These are phyloP conservation scores for Claviceps fusiformis DNA, from an alignment of 2,329 filamentous ascomycete genomes.

Conservation along the genomic window DNA sequence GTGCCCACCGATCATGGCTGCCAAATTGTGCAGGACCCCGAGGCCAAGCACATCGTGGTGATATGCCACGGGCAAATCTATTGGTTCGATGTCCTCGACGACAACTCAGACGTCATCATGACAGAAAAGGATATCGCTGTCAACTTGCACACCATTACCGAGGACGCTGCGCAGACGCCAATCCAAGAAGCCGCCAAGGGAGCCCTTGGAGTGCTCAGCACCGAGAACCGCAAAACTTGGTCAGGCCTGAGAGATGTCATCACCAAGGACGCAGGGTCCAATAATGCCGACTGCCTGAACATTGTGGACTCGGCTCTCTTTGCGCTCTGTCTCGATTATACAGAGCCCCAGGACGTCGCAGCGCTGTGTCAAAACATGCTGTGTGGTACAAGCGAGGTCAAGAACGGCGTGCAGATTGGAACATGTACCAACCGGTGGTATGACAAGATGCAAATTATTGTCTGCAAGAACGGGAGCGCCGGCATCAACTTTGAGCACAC, in stretches of 20 bases:
- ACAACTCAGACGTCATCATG: constrained; percentile 94
- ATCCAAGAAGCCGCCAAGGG: constrained; percentile 94
- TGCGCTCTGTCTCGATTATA: constrained; percentile 82
- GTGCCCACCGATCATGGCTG: constrained; percentile 91
- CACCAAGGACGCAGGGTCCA: constrained; percentile 72
- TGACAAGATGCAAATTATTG: constrained; percentile 97
- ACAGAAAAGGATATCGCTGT: constrained; percentile 84
- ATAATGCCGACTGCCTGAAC: constrained; percentile 90
- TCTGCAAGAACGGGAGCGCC: constrained; percentile 95
- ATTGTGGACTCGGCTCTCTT: constrained; percentile 94
- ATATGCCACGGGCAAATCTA: constrained; percentile 94
- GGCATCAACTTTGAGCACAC: constrained; percentile 99
- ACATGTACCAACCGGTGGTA: constrained; percentile 99
- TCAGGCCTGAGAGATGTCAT: constrained; percentile 80
- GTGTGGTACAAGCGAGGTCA: constrained; percentile 82
- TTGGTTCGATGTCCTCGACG: constrained; percentile 95
- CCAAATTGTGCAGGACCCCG: constrained; percentile 86
- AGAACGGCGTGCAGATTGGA: constrained; percentile 87
- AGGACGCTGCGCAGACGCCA: constrained; percentile 78
- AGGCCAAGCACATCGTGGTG: constrained; percentile 87
- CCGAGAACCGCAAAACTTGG: constrained; percentile 94
- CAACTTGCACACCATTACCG: constrained; percentile 83
- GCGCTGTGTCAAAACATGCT: constrained; percentile 98
- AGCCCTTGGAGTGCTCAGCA: constrained; percentile 83
- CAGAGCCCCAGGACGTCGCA: constrained; percentile 65